These are phyloP conservation scores for Carex pumila DNA, from an alignment of 176 grass and related monocot species.

Conservation along the genomic window DNA sequence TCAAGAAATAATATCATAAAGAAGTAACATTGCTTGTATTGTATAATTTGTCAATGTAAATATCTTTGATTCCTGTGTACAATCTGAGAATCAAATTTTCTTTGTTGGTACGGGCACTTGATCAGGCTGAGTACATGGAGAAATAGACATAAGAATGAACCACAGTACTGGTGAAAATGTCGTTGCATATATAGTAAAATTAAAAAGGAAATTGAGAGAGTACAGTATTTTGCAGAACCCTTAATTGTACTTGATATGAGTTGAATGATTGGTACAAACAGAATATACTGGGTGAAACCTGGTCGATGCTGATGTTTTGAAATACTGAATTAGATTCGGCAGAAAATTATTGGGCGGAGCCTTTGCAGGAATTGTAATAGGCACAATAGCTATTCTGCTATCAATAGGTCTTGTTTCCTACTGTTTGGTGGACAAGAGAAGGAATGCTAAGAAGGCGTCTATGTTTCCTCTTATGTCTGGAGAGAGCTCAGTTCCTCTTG, in stretches of 20 bases:
- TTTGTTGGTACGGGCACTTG: background rate
- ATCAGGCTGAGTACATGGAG: background rate
- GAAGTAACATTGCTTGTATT: background rate
- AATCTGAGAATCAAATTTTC: background rate
- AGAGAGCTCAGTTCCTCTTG: constrained; percentile 32
- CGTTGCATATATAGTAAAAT: background rate
- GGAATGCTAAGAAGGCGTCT: constrained; percentile 32
- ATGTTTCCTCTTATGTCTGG: constrained; percentile 43
- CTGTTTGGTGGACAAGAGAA: constrained; percentile 42
- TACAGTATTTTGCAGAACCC: background rate
- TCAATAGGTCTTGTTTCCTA: constrained; percentile 26
- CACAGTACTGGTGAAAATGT: background rate
- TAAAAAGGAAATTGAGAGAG: background rate
- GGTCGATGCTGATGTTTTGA: background rate
- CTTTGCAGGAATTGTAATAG: constrained; percentile 59
- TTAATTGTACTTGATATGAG: no score
- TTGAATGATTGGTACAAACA: background rate
- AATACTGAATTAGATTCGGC: constrained; percentile 14
- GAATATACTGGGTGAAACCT: constrained; percentile 4
- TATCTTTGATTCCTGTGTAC: background rate
- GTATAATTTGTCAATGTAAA: background rate
- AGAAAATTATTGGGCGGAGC: constrained; percentile 24
- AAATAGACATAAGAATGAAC: background rate
- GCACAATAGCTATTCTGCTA: constrained; percentile 29
- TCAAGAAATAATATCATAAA: background rate